Evolutionary conservation across 2,329 filamentous ascomycete species (phyloP).

Genomic region (Colletotrichum salicis): DNA sequence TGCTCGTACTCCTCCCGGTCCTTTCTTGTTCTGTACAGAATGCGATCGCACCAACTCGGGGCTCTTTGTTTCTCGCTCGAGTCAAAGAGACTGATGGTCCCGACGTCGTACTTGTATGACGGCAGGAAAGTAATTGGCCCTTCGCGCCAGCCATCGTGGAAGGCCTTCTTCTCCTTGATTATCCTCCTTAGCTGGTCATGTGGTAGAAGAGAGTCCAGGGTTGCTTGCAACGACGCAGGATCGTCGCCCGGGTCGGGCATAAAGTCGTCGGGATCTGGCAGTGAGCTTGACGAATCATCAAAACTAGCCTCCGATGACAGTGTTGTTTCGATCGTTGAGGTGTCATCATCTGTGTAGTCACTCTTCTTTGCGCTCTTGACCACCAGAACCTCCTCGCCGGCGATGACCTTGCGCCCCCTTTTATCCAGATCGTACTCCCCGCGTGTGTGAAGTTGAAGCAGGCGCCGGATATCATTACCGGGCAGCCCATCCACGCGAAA

Average conservation of each 20-base stretch:
- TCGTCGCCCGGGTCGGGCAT: constrained; percentile 76
- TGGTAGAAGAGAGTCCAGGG: constrained; percentile 84
- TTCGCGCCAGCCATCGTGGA: constrained; percentile 93
- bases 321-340: constrained; percentile 46
- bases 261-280: constrained; percentile 75
- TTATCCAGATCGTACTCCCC: constrained; percentile 76
- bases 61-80: constrained; percentile 93
- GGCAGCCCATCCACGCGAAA: constrained; percentile 90
- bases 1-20: constrained; percentile 75
- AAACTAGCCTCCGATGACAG: constrained; percentile 45
- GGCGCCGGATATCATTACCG: constrained; percentile 86
- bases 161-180: constrained; percentile 80
- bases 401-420: constrained; percentile 50
- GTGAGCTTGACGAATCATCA: constrained; percentile 51
- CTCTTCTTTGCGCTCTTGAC: constrained; percentile 41
- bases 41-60: constrained; percentile 97
- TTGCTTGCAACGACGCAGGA: constrained; percentile 88
- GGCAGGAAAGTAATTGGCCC: constrained; percentile 89
- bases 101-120: constrained; percentile 97
- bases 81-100: constrained; percentile 92
- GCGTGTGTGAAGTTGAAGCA: constrained; percentile 83
- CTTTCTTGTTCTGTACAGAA: constrained; percentile 82
- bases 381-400: constrained; percentile 51
- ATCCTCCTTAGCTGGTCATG: constrained; percentile 87
- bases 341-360: constrained; percentile 58